Evolutionary conservation across 768 basidiomycete genomes (phyloP), one percentile per base, ranked within the genome.

Genomic region (Boletus subcaerulescens): DNA sequence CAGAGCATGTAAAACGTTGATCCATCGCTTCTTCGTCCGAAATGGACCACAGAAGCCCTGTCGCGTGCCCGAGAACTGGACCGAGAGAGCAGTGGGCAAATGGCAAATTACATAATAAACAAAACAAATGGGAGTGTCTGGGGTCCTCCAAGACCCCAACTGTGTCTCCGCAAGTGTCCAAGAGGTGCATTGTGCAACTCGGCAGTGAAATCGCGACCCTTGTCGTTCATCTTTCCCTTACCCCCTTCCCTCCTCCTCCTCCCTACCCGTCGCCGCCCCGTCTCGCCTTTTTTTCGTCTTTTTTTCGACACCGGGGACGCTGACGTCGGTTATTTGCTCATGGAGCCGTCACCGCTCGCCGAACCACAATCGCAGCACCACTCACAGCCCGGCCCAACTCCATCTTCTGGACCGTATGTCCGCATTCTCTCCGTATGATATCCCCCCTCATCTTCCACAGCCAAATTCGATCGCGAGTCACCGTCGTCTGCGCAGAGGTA

Each of bases 401-500:
- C 60, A 12, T 65, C 68, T 12, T 40, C 60, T 67, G 69, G 71
- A 51, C 71, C 71, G 69, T 70, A 60, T n/a, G 69, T 65, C 46
- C 57, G n/a, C 55, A 42, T 46, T 52, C 53, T 31, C 53, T 45
- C 45, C 36, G 45, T 22, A 33, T 43, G 26, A 47, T 40, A 15
- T 40, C 9, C 41, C 42, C 46, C 44, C 60, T 57, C 52, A 60
- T 31, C 15, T 24, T 15, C 32, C 31, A 26, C 70, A 86, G 84
- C 31, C 84, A 85, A 74, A 80, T 89, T 41, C 85, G 88, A 50
- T 87, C 88, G 2, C 80, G 88, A 46, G 83, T 89, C 58, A 90
- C 88, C 42, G 87, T 90, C 33, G 88, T 90, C 7, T 90, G 88
- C 60, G 89, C 86, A 67, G 89, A 91, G 83, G 88, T 88, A 33